phyloP scores from a whole-genome alignment of 2,329 filamentous ascomycete genomes.

The Hysterium pulicare region DNA sequence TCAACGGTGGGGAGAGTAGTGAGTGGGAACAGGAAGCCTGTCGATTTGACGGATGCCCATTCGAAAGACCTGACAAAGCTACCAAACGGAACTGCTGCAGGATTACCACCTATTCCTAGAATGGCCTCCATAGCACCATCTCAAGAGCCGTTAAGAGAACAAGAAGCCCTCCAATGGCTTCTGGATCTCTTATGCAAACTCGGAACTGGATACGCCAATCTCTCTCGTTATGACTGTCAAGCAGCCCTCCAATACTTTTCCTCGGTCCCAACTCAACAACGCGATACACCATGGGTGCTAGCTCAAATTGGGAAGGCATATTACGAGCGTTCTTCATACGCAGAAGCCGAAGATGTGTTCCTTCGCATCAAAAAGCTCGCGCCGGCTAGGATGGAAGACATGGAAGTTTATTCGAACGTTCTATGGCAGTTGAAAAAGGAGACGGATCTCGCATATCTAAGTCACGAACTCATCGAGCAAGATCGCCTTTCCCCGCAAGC shows the following conservation, averaged over 20 bases:
- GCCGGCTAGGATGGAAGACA: constrained; percentile 82
- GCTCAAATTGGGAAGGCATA: constrained; percentile 86
- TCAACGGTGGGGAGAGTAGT: constrained; percentile 81
- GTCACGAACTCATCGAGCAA: constrained; percentile 82
- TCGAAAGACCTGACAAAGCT: constrained; percentile 49
- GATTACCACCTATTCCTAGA: constrained; percentile 23
- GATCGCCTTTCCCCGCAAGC: constrained; percentile 89
- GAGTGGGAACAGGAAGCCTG: constrained; percentile 82
- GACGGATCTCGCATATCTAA: constrained; percentile 84
- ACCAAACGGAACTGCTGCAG: constrained; percentile 29
- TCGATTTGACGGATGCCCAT: constrained; percentile 67
- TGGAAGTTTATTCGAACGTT: constrained; percentile 98
- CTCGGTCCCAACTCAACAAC: constrained; percentile 68
- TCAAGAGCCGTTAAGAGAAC: constrained; percentile 60
- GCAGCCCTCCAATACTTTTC: constrained; percentile 74
- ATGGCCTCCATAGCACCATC: constrained; percentile 40
- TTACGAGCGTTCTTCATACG: constrained; percentile 85
- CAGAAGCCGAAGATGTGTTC: constrained; percentile 84
- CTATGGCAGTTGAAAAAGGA: constrained; percentile 97
- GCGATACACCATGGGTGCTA: constrained; percentile 90
- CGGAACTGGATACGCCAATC: constrained; percentile 72
- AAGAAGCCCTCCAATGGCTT: constrained; percentile 73
- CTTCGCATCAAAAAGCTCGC: constrained; percentile 72
- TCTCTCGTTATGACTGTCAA: constrained; percentile 74
- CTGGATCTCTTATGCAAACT: constrained; percentile 80